A percentile compares a stretch with the other conserved stretches of the same genome.
Evolutionary conservation across 805 yeast species (phyloP).

Genomic region (Ogataea saltuana): DNA sequence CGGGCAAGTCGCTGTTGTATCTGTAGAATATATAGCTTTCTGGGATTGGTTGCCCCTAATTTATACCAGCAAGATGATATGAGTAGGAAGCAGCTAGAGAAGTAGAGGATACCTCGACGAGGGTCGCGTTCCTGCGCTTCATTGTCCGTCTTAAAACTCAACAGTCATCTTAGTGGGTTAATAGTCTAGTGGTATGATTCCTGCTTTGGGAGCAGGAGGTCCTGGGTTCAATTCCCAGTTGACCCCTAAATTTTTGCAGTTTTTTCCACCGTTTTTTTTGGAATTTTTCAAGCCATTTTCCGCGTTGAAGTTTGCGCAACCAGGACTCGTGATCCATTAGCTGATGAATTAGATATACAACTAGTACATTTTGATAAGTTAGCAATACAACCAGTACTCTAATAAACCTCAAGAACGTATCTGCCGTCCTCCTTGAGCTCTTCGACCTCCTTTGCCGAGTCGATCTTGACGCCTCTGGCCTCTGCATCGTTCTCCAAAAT

Average conservation of each 20-base stretch:
- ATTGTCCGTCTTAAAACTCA: neutral
- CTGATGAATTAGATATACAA: too few relatives aligned
- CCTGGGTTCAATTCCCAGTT: conserved; percentile 54
- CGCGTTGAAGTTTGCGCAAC: neutral
- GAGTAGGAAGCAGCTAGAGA: neutral
- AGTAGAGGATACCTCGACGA: neutral
- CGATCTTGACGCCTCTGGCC: conserved; percentile 63
- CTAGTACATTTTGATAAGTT: too few relatives aligned
- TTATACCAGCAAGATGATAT: neutral
- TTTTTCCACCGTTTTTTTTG: conserved; percentile 7
- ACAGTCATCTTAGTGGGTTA: conserved; percentile 15
- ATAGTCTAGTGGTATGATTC: conserved; percentile 57
- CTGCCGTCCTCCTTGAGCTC: conserved; percentile 91
- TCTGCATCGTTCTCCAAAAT: conserved; percentile 73
- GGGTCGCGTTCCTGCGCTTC: neutral
- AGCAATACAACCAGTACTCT: too few relatives aligned
- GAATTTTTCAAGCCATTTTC: too few relatives aligned
- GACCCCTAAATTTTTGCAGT: conserved; percentile 26
- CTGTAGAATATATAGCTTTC: neutral
- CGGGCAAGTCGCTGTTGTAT: neutral
- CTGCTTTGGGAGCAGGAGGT: conserved; percentile 58
- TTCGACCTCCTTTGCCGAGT: conserved; percentile 79
- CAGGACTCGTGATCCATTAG: neutral
- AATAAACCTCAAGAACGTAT: conserved; percentile 91
- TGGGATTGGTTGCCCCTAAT: too few relatives aligned